Conservation (phyloP, 2,329 filamentous ascomycete genomes). For the Nannizziopsis barbatae region DNA sequence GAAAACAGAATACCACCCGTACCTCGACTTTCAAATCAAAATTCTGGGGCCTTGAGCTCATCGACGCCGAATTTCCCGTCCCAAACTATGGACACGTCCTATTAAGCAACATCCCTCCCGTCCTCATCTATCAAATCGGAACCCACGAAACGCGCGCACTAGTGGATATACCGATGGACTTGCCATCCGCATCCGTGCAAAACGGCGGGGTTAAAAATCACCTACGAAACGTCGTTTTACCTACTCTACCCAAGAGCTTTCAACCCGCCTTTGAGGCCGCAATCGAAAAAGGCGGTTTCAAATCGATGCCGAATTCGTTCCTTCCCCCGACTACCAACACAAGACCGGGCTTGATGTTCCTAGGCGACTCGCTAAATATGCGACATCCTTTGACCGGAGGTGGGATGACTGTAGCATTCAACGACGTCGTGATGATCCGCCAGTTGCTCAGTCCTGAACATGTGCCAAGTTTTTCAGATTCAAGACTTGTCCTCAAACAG, state of each 20-base stretch:
- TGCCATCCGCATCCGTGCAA: slow-evolving; percentile 59
- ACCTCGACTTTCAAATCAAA: slow-evolving; percentile 64
- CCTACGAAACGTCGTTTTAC: slow-evolving; percentile 67
- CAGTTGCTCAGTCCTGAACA: slow-evolving; percentile 58
- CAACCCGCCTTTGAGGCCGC: slow-evolving; percentile 65
- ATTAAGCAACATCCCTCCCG: slow-evolving; percentile 63
- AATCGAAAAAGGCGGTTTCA: slow-evolving; percentile 64
- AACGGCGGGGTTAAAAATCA: slow-evolving; percentile 78
- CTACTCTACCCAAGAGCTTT: slow-evolving; percentile 59
- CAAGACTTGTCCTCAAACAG: slow-evolving; percentile 52
- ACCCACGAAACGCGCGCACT: slow-evolving; percentile 84
- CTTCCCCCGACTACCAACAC: slow-evolving; percentile 67
- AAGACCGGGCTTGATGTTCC: slow-evolving; percentile 61
- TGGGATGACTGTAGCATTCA: slow-evolving; percentile 96
- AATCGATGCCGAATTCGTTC: slow-evolving; percentile 93
- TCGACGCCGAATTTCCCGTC: slow-evolving; percentile 69
- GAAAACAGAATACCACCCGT: slow-evolving; percentile 61
- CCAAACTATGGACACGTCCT: slow-evolving; percentile 76
- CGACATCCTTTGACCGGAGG: slow-evolving; percentile 95
- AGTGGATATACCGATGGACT: slow-evolving; percentile 71
- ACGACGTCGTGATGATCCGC: slow-evolving; percentile 71
- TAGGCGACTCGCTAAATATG: slow-evolving; percentile 98
- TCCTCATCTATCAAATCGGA: slow-evolving; percentile 94
- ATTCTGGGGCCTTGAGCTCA: slow-evolving; percentile 88
- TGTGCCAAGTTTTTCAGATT: slow-evolving; percentile 60